Conservation (phyloP, 2,329 filamentous ascomycete species). For the Fusarium veterinarium region DNA sequence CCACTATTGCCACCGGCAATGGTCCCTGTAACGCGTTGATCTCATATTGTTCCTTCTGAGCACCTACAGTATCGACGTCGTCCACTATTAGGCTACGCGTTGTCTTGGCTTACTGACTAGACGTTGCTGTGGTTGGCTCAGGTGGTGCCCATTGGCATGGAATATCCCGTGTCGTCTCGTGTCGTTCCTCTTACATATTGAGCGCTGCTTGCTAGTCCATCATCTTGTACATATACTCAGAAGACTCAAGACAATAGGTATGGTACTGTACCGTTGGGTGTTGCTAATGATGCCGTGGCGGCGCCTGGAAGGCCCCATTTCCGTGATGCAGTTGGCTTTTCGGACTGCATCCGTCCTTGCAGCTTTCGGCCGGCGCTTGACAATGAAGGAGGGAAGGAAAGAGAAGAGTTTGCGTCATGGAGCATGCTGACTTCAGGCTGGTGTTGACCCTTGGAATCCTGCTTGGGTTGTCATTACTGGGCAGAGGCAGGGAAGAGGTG, state of each 20-base stretch:
- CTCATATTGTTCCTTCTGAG: neutral
- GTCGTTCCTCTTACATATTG: neutral
- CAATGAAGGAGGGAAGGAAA: neutral
- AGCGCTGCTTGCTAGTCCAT: neutral
- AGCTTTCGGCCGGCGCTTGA: conserved; percentile 27
- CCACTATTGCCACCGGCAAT: neutral
- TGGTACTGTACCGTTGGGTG: conserved; percentile 8
- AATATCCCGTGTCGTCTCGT: neutral
- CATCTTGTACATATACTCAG: neutral
- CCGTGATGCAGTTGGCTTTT: conserved; percentile 19
- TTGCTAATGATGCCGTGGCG: conserved; percentile 41
- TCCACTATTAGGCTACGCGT: neutral
- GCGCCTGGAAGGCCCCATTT: conserved; percentile 8
- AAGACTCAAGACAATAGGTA: neutral
- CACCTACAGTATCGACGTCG: neutral
- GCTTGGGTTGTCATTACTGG: conserved; percentile 1
- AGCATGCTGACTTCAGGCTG: conserved; percentile 25
- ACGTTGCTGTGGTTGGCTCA: conserved; percentile 3
- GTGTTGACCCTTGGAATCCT: conserved; percentile 40
- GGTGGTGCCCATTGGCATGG: neutral
- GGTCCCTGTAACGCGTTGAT: conserved; percentile 4
- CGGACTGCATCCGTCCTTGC: conserved; percentile 23
- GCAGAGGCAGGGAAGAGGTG: conserved; percentile 9
- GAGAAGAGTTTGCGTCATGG: conserved; percentile 40
- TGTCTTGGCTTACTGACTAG: neutral